Percentiles rank a stretch among this genome's conserved stretches.
Evolutionary conservation across 768 basidiomycete species (phyloP).

Genomic region (Tricholoma matsutake): DNA sequence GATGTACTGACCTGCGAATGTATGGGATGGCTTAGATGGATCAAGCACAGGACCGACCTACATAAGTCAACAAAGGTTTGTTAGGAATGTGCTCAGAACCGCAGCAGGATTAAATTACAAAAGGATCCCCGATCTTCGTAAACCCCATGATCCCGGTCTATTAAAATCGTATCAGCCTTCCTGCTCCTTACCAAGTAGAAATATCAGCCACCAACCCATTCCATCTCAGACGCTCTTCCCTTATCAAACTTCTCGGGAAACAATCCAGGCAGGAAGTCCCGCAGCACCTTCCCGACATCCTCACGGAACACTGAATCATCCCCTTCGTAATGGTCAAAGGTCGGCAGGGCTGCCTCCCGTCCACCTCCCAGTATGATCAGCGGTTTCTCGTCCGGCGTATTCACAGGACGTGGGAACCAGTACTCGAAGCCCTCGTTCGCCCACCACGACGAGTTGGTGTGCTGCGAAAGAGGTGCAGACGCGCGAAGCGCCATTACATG

Average conservation of each 20-base stretch:
- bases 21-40: constrained; percentile 15
- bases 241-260: constrained; percentile 54
- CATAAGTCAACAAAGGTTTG: background rate
- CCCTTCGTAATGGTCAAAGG: constrained; percentile 46
- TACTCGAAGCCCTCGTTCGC: constrained; percentile 63
- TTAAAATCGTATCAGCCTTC: background rate
- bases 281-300: constrained; percentile 44
- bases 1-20: constrained; percentile 61
- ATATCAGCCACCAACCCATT: constrained; percentile 59
- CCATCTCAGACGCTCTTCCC: constrained; percentile 60
- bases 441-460: constrained; percentile 46
- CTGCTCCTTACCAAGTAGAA: background rate
- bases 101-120: constrained; percentile 43
- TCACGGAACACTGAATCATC: constrained; percentile 59
- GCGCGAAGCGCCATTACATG: constrained; percentile 53
- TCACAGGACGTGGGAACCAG: constrained; percentile 71
- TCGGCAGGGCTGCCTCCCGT: constrained; percentile 40
- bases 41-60: constrained; percentile 64
- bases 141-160: constrained; percentile 86
- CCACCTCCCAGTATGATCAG: constrained; percentile 75
- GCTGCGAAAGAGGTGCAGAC: constrained; percentile 31
- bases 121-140: constrained; percentile 58
- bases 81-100: background rate
- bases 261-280: constrained; percentile 55
- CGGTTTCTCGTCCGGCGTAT: constrained; percentile 36